Percentiles rank a stretch among this genome's conserved stretches.
These are phyloP conservation scores for Xylariaceae sp. DNA, from an alignment of 2,329 filamentous ascomycete species.

Conservation along the genomic window DNA sequence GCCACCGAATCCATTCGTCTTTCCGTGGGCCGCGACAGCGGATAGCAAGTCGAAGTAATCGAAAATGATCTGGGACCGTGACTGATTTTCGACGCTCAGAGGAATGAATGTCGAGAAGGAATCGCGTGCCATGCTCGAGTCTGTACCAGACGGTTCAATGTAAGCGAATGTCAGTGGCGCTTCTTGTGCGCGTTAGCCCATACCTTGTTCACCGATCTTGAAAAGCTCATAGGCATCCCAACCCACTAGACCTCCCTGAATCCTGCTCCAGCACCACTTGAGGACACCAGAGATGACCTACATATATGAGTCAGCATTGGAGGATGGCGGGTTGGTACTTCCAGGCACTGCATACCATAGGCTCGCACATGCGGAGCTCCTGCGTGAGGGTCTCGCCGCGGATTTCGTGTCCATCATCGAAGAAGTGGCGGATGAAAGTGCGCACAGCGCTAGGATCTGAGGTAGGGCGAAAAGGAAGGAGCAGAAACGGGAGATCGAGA, in stretches of 20 bases:
- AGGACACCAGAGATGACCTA: slow-evolving; percentile 89
- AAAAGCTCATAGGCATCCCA: slow-evolving; percentile 98
- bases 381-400: slow-evolving; percentile 70
- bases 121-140: slow-evolving; percentile 86
- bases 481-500: slow-evolving; percentile 85
- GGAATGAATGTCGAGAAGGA: slow-evolving; percentile 97
- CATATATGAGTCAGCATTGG: slow-evolving; percentile 9
- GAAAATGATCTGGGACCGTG: slow-evolving; percentile 83
- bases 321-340: background rate
- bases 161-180: background rate
- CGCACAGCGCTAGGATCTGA: slow-evolving; percentile 89
- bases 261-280: slow-evolving; percentile 97
- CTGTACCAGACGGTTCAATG: slow-evolving; percentile 41
- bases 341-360: slow-evolving; percentile 64
- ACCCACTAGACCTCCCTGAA: slow-evolving; percentile 85
- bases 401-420: slow-evolving; percentile 63
- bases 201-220: slow-evolving; percentile 89
- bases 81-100: slow-evolving; percentile 81
- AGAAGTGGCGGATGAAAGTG: slow-evolving; percentile 90
- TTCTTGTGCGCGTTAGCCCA: slow-evolving; percentile 6
- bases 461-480: slow-evolving; percentile 89
- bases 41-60: slow-evolving; percentile 94
- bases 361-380: slow-evolving; percentile 88
- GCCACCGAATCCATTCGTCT: slow-evolving; percentile 87
- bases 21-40: slow-evolving; percentile 87